Conservation (phyloP, 495 filamentous ascomycete species). For the Xeromyces bisporus region DNA sequence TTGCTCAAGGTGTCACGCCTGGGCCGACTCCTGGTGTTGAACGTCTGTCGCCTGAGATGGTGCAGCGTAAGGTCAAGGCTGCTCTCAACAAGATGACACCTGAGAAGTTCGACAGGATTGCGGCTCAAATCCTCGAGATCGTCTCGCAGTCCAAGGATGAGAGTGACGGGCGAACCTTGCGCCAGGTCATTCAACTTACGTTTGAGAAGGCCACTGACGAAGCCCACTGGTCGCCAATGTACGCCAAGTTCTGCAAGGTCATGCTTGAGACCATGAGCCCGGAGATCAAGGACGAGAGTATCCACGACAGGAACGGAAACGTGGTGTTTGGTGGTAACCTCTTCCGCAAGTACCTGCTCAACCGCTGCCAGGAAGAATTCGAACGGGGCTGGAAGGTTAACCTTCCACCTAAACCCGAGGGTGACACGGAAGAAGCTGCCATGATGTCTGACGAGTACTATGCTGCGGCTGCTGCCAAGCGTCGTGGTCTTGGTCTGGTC, state of each 20-base stretch:
- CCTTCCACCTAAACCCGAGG: slow-evolving; percentile 66
- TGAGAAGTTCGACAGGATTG: slow-evolving; percentile 94
- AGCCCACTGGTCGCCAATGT: slow-evolving; percentile 97
- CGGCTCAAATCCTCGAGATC: slow-evolving; percentile 83
- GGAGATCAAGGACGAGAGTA: slow-evolving; percentile 88
- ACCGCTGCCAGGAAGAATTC: slow-evolving; percentile 97
- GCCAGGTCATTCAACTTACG: slow-evolving; percentile 94
- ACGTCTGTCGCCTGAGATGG: slow-evolving; percentile 70
- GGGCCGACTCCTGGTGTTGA: slow-evolving; percentile 37
- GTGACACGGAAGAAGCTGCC: slow-evolving; percentile 48
- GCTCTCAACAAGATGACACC: slow-evolving; percentile 99
- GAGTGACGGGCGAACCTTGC: slow-evolving; percentile 79
- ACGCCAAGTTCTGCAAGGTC: slow-evolving; percentile 93
- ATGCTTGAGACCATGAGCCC: slow-evolving; percentile 94
- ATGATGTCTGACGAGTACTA: slow-evolving; percentile 98
- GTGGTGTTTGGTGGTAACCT: slow-evolving; percentile 82
- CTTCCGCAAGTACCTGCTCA: slow-evolving; percentile 97
- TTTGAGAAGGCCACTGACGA: slow-evolving; percentile 99
- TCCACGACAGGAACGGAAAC: slow-evolving; percentile 67
- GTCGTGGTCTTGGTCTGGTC: slow-evolving; percentile 89
- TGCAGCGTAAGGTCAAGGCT: slow-evolving; percentile 97
- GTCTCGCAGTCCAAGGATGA: slow-evolving; percentile 91
- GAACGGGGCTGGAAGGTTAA: slow-evolving; percentile 95
- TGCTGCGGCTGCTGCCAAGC: slow-evolving; percentile 84
- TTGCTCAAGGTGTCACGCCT: slow-evolving; percentile 34